Base-by-base conservation (phyloP, 176 grass and related monocot species). In the Triticum turgidum region DNA sequence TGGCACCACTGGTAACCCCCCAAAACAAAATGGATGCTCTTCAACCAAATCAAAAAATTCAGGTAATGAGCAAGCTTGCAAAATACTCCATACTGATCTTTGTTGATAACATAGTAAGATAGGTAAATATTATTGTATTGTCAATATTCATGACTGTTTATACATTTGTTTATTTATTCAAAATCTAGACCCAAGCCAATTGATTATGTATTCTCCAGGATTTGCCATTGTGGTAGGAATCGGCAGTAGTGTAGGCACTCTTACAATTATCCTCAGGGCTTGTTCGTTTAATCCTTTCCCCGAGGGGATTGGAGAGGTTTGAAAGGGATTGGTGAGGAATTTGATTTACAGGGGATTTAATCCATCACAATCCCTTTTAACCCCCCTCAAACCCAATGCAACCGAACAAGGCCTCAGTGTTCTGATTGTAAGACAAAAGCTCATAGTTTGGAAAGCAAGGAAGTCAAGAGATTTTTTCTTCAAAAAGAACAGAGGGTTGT, bases 381-480 rank as follows among this genome's bases (percentile, higher is more conserved):
- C 11, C 42, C 42, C 42, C 42, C 42, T 44, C 42, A 44, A 44
- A 3, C 42, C 10, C 42, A 44, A 11, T 44, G 42, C 41, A 42
- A 42, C 41, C 9, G 41, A 42, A 42, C 9, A 42, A 42, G 9
- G 39, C 42, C 42, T 44, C 37, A 61, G 42, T 49, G 47, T 74
- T 33, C 77, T 80, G 21, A 64, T 85, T n/a, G 65, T 88, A 7
- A 80, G 68, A 12, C 74, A 84, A 39, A 88, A 85, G 64, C 58
- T 88, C 58, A 84, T 65, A 59, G 33, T 49, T 63, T n/a, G 74
- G 49, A 85, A 80, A 42, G 56, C 67, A 33, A 91, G 29, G 63
- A 91, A 71, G 65, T 37, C 88, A 4, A 91, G 88, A 69, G 86
- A 91, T 4, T 61, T 84, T 62, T 82, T 76, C 82, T 91, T 88